Evolutionary conservation across 176 grass and related monocot species (phyloP).

Genomic region (Zoysia japonica): DNA sequence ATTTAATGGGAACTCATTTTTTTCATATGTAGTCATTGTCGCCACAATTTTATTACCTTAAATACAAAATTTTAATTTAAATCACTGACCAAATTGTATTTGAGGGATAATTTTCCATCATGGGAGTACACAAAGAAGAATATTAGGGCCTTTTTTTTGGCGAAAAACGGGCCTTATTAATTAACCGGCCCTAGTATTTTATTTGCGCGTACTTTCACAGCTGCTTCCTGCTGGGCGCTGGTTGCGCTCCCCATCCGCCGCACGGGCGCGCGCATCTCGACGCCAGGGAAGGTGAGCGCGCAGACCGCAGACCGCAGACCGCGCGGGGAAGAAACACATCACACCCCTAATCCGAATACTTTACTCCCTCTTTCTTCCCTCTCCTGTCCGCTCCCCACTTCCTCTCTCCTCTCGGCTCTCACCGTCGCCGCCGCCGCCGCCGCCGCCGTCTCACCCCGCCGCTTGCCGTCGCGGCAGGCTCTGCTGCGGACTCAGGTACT

Average conservation of each 20-base stretch:
- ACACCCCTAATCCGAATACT: conserved; percentile 39
- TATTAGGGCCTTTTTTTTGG: too few relatives aligned
- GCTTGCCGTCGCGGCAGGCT: background rate
- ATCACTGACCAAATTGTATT: too few relatives aligned
- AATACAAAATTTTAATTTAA: too few relatives aligned
- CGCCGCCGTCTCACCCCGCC: background rate
- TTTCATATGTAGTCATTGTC: too few relatives aligned
- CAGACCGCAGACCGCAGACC: background rate
- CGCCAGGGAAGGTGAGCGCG: background rate
- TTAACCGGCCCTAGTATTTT: too few relatives aligned
- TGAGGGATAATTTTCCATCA: too few relatives aligned
- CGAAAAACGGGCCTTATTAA: too few relatives aligned
- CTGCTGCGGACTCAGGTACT: conserved; percentile 36
- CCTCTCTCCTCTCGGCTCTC: conserved; percentile 34
- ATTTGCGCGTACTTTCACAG: background rate
- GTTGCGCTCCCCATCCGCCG: too few relatives aligned
- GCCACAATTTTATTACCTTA: too few relatives aligned
- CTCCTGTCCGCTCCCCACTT: conserved; percentile 15
- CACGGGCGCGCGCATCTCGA: conserved; percentile 10
- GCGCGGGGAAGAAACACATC: conserved; percentile 41
- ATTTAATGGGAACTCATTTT: too few relatives aligned
- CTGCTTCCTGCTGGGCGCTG: background rate
- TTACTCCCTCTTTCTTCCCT: conserved; percentile 10
- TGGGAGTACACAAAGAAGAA: too few relatives aligned
- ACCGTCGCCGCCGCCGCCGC: conserved; percentile 13